Conservation (phyloP, 1,284 basidiomycete genomes). For the Trametes versicolor region DNA sequence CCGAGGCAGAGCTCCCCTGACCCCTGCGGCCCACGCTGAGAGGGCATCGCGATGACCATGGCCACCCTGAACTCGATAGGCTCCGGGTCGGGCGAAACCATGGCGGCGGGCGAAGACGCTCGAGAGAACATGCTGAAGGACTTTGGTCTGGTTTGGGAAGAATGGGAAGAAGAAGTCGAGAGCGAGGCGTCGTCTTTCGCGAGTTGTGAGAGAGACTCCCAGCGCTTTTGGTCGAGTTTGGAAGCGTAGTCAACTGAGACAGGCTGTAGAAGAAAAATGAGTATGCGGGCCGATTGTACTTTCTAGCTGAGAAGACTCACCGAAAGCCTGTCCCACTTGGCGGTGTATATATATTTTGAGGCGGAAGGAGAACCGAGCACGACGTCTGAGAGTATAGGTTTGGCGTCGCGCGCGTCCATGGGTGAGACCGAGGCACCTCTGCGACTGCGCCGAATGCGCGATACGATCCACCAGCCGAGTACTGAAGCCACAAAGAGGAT, state of each 20-base stretch:
- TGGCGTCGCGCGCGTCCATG: neutral
- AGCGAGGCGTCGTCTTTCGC: neutral
- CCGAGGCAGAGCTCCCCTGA: conserved; percentile 13
- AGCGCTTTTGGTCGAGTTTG: conserved; percentile 1
- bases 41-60: conserved; percentile 14
- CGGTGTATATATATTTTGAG: neutral
- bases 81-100: neutral
- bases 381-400: conserved; percentile 10
- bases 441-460: conserved; percentile 11
- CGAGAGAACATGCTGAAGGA: conserved; percentile 10
- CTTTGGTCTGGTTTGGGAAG: neutral
- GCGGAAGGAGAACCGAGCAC: neutral
- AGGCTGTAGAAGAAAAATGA: conserved; percentile 4
- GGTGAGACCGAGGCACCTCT: neutral
- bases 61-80: conserved; percentile 1
- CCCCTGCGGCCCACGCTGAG: neutral
- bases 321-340: conserved; percentile 2
- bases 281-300: neutral
- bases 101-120: conserved; percentile 7
- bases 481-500: neutral
- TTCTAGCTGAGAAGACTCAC: too few species aligned
- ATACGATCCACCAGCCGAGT: conserved; percentile 8
- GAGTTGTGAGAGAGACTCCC: neutral
- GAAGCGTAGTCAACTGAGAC: conserved; percentile 6
- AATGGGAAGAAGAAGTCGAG: neutral